phyloP scores from a whole-genome alignment of 345 rosid genomes.

The Syzygium oleosum region DNA sequence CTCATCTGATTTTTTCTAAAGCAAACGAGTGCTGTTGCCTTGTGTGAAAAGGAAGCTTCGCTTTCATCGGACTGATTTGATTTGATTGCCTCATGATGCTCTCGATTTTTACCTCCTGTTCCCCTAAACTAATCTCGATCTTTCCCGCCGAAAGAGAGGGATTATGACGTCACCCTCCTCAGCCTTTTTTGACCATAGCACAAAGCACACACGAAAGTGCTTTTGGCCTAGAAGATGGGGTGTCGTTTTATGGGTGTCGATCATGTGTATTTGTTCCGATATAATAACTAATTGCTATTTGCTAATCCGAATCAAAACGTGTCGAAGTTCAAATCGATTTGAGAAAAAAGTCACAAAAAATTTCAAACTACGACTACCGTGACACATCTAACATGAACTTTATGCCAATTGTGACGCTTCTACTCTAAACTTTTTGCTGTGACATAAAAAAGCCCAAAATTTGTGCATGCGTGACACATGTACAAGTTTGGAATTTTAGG shows the following conservation, averaged over 20 bases:
- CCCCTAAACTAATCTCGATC: background rate
- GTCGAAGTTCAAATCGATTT: background rate
- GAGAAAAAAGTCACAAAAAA: too few species aligned
- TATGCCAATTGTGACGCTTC: too few species aligned
- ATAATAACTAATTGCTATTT: background rate
- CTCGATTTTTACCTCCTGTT: background rate
- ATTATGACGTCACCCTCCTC: background rate
- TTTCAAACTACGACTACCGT: too few species aligned
- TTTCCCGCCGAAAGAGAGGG: background rate
- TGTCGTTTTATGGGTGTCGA: background rate
- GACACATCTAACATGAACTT: too few species aligned
- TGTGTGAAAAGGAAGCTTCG: background rate
- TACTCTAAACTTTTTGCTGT: too few species aligned
- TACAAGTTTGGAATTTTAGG: too few species aligned
- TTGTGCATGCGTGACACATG: too few species aligned
- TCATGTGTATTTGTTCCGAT: background rate
- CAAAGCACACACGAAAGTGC: background rate
- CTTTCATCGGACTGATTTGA: background rate
- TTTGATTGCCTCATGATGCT: background rate
- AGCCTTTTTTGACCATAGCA: background rate
- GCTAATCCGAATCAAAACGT: background rate
- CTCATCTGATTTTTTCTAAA: background rate
- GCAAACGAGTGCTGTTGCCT: background rate
- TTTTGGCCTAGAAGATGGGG: background rate
- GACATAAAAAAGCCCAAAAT: too few species aligned